Evolutionary conservation across 345 rosid genomes (phyloP).

Genomic region (Lenwebbia sp.): DNA sequence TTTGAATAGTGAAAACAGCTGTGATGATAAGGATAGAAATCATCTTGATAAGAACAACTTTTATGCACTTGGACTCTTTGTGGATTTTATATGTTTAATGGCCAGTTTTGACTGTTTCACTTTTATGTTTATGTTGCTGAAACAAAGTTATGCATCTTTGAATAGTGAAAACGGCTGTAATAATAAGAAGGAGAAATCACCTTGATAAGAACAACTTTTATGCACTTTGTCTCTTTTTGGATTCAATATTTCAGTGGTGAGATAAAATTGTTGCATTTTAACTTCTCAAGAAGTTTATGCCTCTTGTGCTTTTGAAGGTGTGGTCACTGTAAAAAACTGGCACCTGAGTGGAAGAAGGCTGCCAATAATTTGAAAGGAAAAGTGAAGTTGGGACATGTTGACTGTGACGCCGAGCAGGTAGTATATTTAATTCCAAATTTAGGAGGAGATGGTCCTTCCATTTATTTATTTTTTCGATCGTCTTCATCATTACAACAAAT

Average conservation of each 20-base stretch:
- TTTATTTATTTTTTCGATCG: neutral
- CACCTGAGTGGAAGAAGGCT: conserved; percentile 98
- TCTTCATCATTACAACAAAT: neutral
- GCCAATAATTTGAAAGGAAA: conserved; percentile 80
- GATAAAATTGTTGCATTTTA: neutral
- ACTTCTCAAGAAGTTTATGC: neutral
- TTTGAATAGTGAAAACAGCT: neutral
- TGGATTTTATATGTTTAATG: too few relatives aligned
- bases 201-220: neutral
- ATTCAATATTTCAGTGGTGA: neutral
- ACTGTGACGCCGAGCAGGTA: conserved; percentile 89
- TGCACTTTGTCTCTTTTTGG: neutral
- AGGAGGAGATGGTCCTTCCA: neutral
- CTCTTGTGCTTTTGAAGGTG: conserved; percentile 45
- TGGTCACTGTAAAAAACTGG: conserved; percentile 92
- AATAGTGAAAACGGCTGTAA: neutral
- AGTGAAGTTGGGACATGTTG: conserved; percentile 91
- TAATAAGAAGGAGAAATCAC: neutral
- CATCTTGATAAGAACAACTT: neutral
- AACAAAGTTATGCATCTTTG: neutral
- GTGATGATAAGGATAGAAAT: neutral
- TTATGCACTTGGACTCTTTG: neutral
- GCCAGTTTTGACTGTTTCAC: neutral
- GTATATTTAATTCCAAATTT: neutral
- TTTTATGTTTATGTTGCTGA: neutral